A percentile compares a stretch with the other conserved stretches of the same genome.
Conservation (phyloP, 768 basidiomycete genomes). For the Tephrocybe sp. region DNA sequence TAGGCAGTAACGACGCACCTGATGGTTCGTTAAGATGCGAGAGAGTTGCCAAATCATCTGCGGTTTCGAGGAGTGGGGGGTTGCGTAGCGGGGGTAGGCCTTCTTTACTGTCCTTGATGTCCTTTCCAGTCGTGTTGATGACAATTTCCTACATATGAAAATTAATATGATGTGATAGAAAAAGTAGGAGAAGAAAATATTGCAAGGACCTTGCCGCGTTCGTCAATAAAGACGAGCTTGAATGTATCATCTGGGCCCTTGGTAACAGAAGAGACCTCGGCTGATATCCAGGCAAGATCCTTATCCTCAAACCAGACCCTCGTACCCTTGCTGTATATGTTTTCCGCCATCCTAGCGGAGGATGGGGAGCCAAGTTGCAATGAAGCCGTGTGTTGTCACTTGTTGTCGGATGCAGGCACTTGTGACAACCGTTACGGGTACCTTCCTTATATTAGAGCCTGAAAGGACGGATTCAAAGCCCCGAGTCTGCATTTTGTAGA, state of each 20-base stretch:
- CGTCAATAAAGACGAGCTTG: slow-evolving; percentile 84
- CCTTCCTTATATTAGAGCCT: no score
- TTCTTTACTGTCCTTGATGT: slow-evolving; percentile 77
- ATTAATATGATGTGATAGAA: slow-evolving; percentile 9
- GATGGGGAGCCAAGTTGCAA: slow-evolving; percentile 12
- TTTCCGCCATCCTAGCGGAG: slow-evolving; percentile 69
- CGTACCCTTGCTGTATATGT: slow-evolving; percentile 89
- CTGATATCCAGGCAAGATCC: slow-evolving; percentile 92
- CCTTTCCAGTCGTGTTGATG: slow-evolving; percentile 76
- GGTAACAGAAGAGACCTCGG: slow-evolving; percentile 69
- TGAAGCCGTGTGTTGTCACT: slow-evolving; percentile 14
- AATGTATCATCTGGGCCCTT: slow-evolving; percentile 72
- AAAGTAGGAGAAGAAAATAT: slow-evolving; percentile 18
- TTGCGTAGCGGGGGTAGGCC: slow-evolving; percentile 92
- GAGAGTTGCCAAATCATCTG: slow-evolving; percentile 96
- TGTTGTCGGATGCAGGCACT: slow-evolving; percentile 9
- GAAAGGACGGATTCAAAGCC: no score
- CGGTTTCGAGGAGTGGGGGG: slow-evolving; percentile 93
- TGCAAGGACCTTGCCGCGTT: slow-evolving; percentile 88
- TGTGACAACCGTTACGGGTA: no score
- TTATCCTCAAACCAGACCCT: slow-evolving; percentile 94
- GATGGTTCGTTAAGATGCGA: slow-evolving; percentile 98
- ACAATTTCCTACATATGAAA: slow-evolving; percentile 60
- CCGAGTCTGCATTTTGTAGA: no score
- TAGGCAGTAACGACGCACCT: slow-evolving; percentile 48